phyloP scores from a whole-genome alignment of 225 moss, liverwort and hornwort species.

The Straminergon stramineum region DNA sequence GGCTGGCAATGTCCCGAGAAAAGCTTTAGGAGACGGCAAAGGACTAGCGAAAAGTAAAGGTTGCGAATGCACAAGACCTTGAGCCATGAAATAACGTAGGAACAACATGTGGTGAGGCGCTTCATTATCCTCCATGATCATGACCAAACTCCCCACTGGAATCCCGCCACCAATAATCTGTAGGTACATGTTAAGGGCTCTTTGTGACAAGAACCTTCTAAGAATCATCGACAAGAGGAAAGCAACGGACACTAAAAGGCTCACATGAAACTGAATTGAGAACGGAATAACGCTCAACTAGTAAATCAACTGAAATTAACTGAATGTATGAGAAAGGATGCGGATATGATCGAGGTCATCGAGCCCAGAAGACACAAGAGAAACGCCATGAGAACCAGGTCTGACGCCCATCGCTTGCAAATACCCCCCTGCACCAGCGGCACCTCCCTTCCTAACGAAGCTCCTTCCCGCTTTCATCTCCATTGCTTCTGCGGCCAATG shows the following conservation, averaged over 20 bases:
- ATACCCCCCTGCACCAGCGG: constrained; percentile 27
- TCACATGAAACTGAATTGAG: neutral
- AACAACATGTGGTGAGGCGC: constrained; percentile 89
- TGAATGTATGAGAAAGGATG: neutral
- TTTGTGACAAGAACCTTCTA: neutral
- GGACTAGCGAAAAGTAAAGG: constrained; percentile 81
- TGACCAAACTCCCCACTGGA: constrained; percentile 77
- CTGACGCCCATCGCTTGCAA: constrained; percentile 52
- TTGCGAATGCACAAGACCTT: constrained; percentile 78
- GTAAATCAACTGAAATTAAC: neutral
- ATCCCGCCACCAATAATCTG: constrained; percentile 92
- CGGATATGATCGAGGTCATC: constrained; percentile 94
- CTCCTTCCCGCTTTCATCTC: constrained; percentile 44
- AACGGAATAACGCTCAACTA: neutral
- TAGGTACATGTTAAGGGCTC: constrained; percentile 36
- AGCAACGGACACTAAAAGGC: neutral
- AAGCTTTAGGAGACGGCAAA: constrained; percentile 60
- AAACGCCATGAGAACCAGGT: constrained; percentile 79
- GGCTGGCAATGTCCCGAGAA: constrained; percentile 80
- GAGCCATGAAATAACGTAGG: constrained; percentile 90
- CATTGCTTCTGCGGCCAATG: constrained; percentile 1
- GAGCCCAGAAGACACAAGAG: constrained; percentile 76
- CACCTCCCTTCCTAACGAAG: constrained; percentile 48
- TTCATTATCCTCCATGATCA: constrained; percentile 96
- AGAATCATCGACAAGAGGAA: neutral